These are phyloP conservation scores for Hammondia hammondi DNA, from an alignment of 169 alveolate species.

Conservation along the genomic window DNA sequence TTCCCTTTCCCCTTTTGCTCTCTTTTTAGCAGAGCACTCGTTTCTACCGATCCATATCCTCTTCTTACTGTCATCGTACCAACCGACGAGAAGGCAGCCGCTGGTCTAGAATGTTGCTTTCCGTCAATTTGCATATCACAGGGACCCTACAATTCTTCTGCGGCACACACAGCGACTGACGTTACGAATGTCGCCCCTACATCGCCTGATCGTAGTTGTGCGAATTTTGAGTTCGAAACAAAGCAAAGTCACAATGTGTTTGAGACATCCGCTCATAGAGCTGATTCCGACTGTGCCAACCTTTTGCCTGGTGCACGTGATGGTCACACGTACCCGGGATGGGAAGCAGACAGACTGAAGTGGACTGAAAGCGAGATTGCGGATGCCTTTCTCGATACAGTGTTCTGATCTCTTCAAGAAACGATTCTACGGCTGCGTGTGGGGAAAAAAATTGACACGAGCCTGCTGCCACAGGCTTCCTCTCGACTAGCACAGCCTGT, in stretches of 20 bases:
- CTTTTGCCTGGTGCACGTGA: not conserved
- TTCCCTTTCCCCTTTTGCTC: conserved; percentile 7
- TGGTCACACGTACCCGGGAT: not conserved
- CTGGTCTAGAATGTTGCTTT: not conserved
- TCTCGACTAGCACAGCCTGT: too few species aligned
- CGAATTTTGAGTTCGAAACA: not conserved
- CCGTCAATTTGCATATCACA: not conserved
- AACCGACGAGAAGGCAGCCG: conserved; percentile 17
- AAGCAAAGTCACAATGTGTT: not conserved
- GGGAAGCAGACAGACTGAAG: not conserved
- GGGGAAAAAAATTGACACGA: not conserved
- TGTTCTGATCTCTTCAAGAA: not conserved
- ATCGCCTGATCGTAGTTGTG: not conserved
- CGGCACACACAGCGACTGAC: not conserved
- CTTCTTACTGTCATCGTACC: conserved; percentile 7
- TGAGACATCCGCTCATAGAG: not conserved
- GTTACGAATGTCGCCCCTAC: not conserved
- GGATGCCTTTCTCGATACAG: not conserved
- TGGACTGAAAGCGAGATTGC: not conserved
- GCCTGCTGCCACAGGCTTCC: too few species aligned
- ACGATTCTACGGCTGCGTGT: not conserved
- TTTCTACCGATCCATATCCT: not conserved
- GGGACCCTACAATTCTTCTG: not conserved
- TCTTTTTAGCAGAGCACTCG: not conserved
- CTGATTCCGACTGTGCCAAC: not conserved